Evolutionary conservation across 371 early-diverging fungal species (phyloP).

Genomic region (Zancudomyces culisetae): DNA sequence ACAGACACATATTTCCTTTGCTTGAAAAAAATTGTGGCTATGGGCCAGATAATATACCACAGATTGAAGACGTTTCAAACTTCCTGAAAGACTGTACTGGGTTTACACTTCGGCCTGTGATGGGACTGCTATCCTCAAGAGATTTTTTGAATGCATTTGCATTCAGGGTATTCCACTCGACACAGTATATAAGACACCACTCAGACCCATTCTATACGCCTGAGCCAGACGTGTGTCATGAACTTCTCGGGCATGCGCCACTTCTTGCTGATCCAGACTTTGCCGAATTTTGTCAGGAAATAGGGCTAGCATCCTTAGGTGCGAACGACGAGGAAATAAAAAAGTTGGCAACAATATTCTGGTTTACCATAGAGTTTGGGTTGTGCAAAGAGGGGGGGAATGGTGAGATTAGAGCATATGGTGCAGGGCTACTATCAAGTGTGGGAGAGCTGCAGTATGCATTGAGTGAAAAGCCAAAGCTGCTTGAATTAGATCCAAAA

Average conservation of each 20-base stretch:
- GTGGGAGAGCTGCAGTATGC: conserved; percentile 89
- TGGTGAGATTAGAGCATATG: conserved; percentile 61
- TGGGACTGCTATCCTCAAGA: conserved; percentile 80
- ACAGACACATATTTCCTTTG: conserved; percentile 75
- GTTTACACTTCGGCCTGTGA: conserved; percentile 86
- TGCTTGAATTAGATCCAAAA: conserved; percentile 64
- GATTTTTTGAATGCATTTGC: conserved; percentile 95
- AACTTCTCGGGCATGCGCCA: conserved; percentile 59
- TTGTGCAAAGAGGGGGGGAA: conserved; percentile 47
- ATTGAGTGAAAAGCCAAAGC: conserved; percentile 60
- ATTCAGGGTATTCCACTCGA: conserved; percentile 91
- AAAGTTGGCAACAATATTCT: conserved; percentile 76
- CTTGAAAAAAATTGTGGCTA: conserved; percentile 86
- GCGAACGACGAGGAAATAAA: conserved; percentile 82
- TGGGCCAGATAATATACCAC: conserved; percentile 67
- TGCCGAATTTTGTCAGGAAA: conserved; percentile 89
- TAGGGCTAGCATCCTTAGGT: conserved; percentile 86
- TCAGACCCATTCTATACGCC: conserved; percentile 85
- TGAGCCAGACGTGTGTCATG: conserved; percentile 72
- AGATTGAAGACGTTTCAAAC: conserved; percentile 71
- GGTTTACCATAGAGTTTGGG: conserved; percentile 94
- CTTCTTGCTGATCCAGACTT: conserved; percentile 91
- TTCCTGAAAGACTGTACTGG: conserved; percentile 94
- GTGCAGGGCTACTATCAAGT: conserved; percentile 87
- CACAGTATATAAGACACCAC: conserved; percentile 90